A percentile compares a stretch with the other conserved stretches of the same genome.
Conservation (phyloP, 2,329 filamentous ascomycete genomes). For the Berkeleyomyces rouxiae region DNA sequence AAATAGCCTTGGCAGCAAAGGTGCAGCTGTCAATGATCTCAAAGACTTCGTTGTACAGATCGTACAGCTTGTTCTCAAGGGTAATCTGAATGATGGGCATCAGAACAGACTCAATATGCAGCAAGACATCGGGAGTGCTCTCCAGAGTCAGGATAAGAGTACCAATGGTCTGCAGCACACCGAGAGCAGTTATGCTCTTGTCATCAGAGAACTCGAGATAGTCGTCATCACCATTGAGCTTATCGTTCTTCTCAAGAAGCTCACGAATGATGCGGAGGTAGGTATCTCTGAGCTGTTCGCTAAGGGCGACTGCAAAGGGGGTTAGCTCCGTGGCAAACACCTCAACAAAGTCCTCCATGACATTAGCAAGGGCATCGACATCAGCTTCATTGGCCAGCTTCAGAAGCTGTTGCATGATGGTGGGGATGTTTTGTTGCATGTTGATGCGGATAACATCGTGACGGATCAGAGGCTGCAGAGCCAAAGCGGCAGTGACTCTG, state of each 20-base stretch:
- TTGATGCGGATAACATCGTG: slow-evolving; percentile 86
- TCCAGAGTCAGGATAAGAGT: slow-evolving; percentile 93
- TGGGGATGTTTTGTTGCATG: slow-evolving; percentile 96
- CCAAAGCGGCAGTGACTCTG: slow-evolving; percentile 81
- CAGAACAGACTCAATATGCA: slow-evolving; percentile 85
- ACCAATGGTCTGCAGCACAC: slow-evolving; percentile 92
- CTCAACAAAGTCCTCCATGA: slow-evolving; percentile 99
- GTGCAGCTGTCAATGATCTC: slow-evolving; percentile 99
- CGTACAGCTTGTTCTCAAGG: slow-evolving; percentile 92
- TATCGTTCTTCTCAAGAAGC: slow-evolving; percentile 72
- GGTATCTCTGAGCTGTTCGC: slow-evolving; percentile 88
- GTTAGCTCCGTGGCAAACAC: slow-evolving; percentile 95
- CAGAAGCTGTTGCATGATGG: slow-evolving; percentile 96
- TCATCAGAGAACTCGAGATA: slow-evolving; percentile 91
- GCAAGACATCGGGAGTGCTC: slow-evolving; percentile 86
- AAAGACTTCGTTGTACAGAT: slow-evolving; percentile 95
- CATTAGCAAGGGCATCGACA: slow-evolving; percentile 89
- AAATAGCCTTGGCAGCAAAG: slow-evolving; percentile 90
- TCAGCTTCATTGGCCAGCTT: slow-evolving; percentile 97
- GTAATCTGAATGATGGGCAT: slow-evolving; percentile 97
- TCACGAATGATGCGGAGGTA: slow-evolving; percentile 89
- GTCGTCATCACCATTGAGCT: slow-evolving; percentile 58
- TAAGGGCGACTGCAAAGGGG: slow-evolving; percentile 88
- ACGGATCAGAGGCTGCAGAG: slow-evolving; percentile 84
- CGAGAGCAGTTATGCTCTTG: slow-evolving; percentile 94